These are phyloP conservation scores for Thalassiosira oceanica DNA, from an alignment of 352 stramenopile genomes.

Conservation along the genomic window DNA sequence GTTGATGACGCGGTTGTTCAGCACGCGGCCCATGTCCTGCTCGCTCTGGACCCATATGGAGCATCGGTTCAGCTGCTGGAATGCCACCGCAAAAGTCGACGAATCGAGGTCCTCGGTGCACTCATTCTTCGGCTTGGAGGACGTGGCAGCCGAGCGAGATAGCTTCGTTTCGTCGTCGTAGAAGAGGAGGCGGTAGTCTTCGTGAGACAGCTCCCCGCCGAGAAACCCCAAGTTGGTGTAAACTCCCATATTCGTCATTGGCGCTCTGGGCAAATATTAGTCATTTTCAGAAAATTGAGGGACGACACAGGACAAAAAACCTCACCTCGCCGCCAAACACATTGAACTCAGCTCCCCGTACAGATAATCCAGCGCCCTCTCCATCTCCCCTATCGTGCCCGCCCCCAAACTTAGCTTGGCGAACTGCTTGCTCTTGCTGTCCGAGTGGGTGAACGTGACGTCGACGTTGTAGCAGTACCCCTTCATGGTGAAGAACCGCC, in stretches of 20 bases:
- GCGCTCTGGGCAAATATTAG: too few species aligned
- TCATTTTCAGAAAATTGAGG: too few species aligned
- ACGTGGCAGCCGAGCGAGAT: too few species aligned
- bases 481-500: slow-evolving; percentile 54
- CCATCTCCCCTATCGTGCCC: slow-evolving; percentile 43
- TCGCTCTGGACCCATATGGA: slow-evolving; percentile 77
- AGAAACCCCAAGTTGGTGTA: slow-evolving; percentile 72
- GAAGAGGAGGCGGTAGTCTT: slow-evolving; percentile 56
- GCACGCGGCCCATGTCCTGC: slow-evolving; percentile 71
- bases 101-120: slow-evolving; percentile 59
- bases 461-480: slow-evolving; percentile 64
- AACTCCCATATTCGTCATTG: slow-evolving; percentile 46
- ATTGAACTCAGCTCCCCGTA: slow-evolving; percentile 56
- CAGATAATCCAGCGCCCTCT: slow-evolving; percentile 56
- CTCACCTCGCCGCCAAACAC: slow-evolving; percentile 53
- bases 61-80: slow-evolving; percentile 65
- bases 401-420: slow-evolving; percentile 61
- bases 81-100: slow-evolving; percentile 64
- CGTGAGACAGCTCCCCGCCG: slow-evolving; percentile 49
- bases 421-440: slow-evolving; percentile 80
- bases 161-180: slow-evolving; percentile 9
- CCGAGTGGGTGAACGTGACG: slow-evolving; percentile 64
- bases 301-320: too few species aligned
- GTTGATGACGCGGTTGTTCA: slow-evolving; percentile 56
- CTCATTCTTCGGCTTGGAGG: slow-evolving; percentile 16